Base-by-base conservation (phyloP, 2,329 filamentous ascomycete species). In the Colletotrichum cordylinicola region DNA sequence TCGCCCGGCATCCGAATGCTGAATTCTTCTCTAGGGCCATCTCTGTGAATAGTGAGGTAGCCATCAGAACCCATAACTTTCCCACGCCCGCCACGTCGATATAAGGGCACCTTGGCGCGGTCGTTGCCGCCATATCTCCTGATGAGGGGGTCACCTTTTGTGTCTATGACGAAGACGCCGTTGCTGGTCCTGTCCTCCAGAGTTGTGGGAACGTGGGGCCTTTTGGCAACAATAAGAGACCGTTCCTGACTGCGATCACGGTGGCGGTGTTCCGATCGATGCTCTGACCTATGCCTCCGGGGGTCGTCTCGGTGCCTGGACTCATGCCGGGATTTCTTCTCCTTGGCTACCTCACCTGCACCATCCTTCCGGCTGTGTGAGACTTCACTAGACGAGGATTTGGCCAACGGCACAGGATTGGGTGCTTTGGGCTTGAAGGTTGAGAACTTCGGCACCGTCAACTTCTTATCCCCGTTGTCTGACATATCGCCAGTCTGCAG, bases 101-200 rank as follows among this genome's bases (percentile, higher is more conserved):
- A 98, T 4, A 85, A 80, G 0, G 96, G 95, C 13, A 98, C 85
- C 70, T 90, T 90, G 78, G 94, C 94, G 43, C 91, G 91, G 82
- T 98, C 92, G 52, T 94, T 89, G 33, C 91, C 90, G 3, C 94
- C 95, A 82, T 96, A 98, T 31, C 90, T 90, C 60, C 94, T 83
- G 78, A 97, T 95, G 64, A 95, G 89, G 6, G 89, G 87, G 80
- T 98, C 96, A 0, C 96, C 96, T 80, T 92, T 92, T 56, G 87
- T 91, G 83, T 98, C 96, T 67, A 94, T 80, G 60, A 91, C 80
- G 82, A 91, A 96, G 5, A 89, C 81, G 52, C 80, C 82, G 78
- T 29, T 82, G 77, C 81, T 67, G 71, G 81, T 27, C 80, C 80
- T 13, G 67, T 84, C n/a, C 55, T 83, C 21, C 56, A 82, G 35